Evolutionary conservation across 306 rosid species (phyloP), one percentile per base, ranked within the genome.

Genomic region (Cyamopsis tetragonoloba): DNA sequence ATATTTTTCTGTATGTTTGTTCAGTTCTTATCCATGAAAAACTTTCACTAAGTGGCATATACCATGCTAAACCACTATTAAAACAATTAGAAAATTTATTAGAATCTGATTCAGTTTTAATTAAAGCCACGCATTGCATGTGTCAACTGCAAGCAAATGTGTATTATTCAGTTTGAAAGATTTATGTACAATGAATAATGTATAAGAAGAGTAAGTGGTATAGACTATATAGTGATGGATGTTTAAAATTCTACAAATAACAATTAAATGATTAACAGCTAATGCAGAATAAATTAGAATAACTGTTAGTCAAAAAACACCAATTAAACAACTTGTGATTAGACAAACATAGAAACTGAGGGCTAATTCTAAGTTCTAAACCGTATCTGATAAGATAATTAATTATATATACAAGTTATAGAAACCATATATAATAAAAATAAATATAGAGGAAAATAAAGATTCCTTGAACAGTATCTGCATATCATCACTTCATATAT

Each of bases 381-480:
- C 49, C 35, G 22, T 35, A 74, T 74, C 70, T 60, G 50, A 79
- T 62, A 60, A 75, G 65, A 65, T 59, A 13, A 55, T 64, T 59
- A 80, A 59, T 77, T 31, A n/a, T 64, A 50, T 47, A 44, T 67
- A 57, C 68, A 68, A 41, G 24, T 76, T 69, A 53, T 53, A 63
- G 41, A 69, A 51, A 70, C 65, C 58, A 55, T n/a, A n/a, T n/a
- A n/a, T n/a, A n/a, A n/a, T 50, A 26, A 58, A 56, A 69, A 32
- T 3, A 12, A 42, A 22, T 4, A 57, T n/a, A n/a, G n/a, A n/a
- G n/a, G n/a, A 57, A 63, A 32, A 20, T n/a, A 59, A 64, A 27
- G 66, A 66, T 78, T 80, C 81, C 83, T 80, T 77, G 81, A 80
- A 80, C 66, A 83, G 78, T 82, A 79, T 80, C 83, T 83, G 63